Evolutionary conservation across 208 protist genomes (phyloP), one percentile per base, ranked within the genome.

Genomic region (Leptomonas pyrrhocoris): DNA sequence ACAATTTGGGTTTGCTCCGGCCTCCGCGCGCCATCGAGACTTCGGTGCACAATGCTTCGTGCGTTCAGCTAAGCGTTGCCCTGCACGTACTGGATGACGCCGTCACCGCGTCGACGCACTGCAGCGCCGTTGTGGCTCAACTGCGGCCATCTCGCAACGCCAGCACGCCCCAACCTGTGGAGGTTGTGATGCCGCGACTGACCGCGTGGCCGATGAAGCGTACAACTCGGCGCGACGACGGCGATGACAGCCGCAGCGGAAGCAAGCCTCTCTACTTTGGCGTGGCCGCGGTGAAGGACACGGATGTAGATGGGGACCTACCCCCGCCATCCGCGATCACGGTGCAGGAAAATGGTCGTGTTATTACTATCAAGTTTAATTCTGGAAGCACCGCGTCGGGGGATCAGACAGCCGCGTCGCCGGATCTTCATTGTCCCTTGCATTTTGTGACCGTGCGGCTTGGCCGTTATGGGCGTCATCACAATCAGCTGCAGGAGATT

Each of bases 401-500:
- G 16, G 18, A 48, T 3, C 16, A 2, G 19, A 12, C 46, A 16
- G 16, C 49, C 1, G 13, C 36, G 3, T 11, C 38, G 16, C 45
- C 36, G 8, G 49, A 59, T 8, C 68, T 74, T 18, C 38, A 27
- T 59, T 68, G 53, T 23, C 68, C 60, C 12, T 31, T 57, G 15
- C 55, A 36, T 51, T 74, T 74, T 36, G 42, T 68, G 23, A 74
- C 51, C 3, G 59, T 68, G 54, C 40, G 28, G 25, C 16, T 74
- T 30, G 68, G 68, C 40, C 50, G 58, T 50, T 74, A 62, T 25
- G 68, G 68, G 25, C 68, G 68, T 11, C 68, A 74, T 25, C 68
- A 74, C 68, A 68, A 74, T 28, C 68, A 74, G 51, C 31, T 74
- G 51, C 59, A 68, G 34, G 51, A 74, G 53, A 19, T 74, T 1